Evolutionary conservation across 371 early-diverging fungal species (phyloP).

Genomic region (Apophysomyces elegans): DNA sequence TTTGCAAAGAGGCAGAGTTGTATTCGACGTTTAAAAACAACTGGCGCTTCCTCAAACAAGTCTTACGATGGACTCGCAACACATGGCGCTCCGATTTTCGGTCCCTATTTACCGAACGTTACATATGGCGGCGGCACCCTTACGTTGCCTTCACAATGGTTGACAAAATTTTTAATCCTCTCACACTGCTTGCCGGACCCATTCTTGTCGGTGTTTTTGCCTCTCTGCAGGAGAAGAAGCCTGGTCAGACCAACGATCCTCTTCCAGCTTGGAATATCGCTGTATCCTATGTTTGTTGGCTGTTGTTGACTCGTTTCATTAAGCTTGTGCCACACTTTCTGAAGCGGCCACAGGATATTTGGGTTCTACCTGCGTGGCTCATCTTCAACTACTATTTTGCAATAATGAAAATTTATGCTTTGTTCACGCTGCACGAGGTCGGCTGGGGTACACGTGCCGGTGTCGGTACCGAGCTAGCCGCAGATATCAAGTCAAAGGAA

Average conservation of each 20-base stretch:
- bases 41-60: slow-evolving; percentile 73
- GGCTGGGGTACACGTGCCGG: slow-evolving; percentile 72
- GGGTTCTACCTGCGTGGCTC: slow-evolving; percentile 60
- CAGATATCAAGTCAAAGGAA: slow-evolving; percentile 35
- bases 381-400: slow-evolving; percentile 67
- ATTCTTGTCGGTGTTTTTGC: slow-evolving; percentile 58
- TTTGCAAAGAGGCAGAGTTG: slow-evolving; percentile 70
- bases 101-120: slow-evolving; percentile 65
- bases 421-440: slow-evolving; percentile 62
- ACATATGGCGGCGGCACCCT: slow-evolving; percentile 68
- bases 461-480: slow-evolving; percentile 45
- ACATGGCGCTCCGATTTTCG: slow-evolving; percentile 76
- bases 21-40: slow-evolving; percentile 76
- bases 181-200: slow-evolving; percentile 71
- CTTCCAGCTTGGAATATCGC: slow-evolving; percentile 24
- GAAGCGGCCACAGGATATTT: slow-evolving; percentile 59
- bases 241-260: slow-evolving; percentile 26
- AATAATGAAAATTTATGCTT: slow-evolving; percentile 60
- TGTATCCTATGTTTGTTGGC: slow-evolving; percentile 34
- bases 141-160: slow-evolving; percentile 77
- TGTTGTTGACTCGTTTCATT: slow-evolving; percentile 61
- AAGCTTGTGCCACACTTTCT: slow-evolving; percentile 65
- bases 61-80: slow-evolving; percentile 74
- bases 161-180: slow-evolving; percentile 75
- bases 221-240: slow-evolving; percentile 21